These are phyloP conservation scores for Wallacemonas sp. DNA, from an alignment of 208 protist genomes.

Conservation along the genomic window DNA sequence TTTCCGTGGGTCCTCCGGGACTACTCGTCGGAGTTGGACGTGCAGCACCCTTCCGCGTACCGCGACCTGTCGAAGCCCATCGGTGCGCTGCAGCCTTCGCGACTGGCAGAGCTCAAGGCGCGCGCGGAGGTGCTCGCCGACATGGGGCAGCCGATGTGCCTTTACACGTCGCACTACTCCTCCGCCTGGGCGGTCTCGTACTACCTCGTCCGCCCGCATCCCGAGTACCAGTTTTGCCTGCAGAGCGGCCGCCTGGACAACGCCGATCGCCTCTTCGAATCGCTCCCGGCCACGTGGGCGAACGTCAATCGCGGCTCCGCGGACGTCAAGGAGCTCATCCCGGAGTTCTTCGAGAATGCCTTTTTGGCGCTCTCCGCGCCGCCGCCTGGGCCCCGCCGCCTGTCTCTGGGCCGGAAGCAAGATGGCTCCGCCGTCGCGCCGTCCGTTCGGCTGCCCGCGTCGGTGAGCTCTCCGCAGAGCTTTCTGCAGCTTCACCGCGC, in stretches of 20 bases:
- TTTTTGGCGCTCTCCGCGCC: slow-evolving; percentile 42
- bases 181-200: slow-evolving; percentile 94
- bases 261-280: slow-evolving; percentile 93
- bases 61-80: slow-evolving; percentile 94
- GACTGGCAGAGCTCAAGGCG: slow-evolving; percentile 65
- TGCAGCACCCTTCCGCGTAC: slow-evolving; percentile 54
- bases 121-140: slow-evolving; percentile 38
- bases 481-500: slow-evolving; percentile 76
- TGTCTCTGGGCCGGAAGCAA: slow-evolving; percentile 47
- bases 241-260: slow-evolving; percentile 92
- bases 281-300: slow-evolving; percentile 80
- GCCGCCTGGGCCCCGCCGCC: neutral
- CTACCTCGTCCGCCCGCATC: slow-evolving; percentile 88
- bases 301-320: slow-evolving; percentile 45
- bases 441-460: slow-evolving; percentile 89
- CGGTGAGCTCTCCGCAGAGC: slow-evolving; percentile 62
- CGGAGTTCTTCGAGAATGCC: slow-evolving; percentile 82
- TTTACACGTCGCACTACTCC: slow-evolving; percentile 97
- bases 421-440: slow-evolving; percentile 35
- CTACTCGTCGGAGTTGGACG: slow-evolving; percentile 76
- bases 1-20: slow-evolving; percentile 94
- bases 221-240: slow-evolving; percentile 88
- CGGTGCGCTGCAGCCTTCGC: slow-evolving; percentile 77
- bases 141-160: slow-evolving; percentile 41
- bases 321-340: slow-evolving; percentile 95